These are phyloP conservation scores for Cryptococcus floricola DNA, from an alignment of 1,284 basidiomycete species.

Conservation along the genomic window DNA sequence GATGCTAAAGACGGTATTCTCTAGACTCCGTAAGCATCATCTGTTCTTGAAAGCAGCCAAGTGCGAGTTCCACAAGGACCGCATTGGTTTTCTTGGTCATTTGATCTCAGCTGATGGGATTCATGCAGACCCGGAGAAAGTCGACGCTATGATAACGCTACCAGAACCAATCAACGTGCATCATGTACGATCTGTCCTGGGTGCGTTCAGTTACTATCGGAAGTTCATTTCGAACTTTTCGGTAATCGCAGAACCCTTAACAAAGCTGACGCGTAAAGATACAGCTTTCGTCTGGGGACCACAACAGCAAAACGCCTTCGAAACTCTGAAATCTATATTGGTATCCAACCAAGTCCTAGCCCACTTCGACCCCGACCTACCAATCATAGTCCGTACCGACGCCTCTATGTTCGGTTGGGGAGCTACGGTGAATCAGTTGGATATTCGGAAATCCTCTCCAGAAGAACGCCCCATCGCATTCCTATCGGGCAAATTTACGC, in stretches of 20 bases:
- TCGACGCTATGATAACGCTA: constrained; percentile 49
- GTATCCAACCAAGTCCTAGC: constrained; percentile 44
- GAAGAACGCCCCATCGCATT: no score
- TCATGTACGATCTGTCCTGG: constrained; percentile 46
- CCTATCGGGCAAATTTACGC: no score
- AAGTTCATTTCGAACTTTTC: constrained; percentile 50
- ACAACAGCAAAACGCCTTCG: not conserved
- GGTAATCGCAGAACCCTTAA: constrained; percentile 38
- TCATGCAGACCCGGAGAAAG: constrained; percentile 30
- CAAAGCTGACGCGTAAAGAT: constrained; percentile 8
- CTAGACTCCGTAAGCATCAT: constrained; percentile 8
- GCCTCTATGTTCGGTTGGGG: constrained; percentile 39
- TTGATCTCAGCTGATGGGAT: constrained; percentile 43
- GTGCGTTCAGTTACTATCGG: constrained; percentile 50
- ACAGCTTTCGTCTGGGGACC: constrained; percentile 1
- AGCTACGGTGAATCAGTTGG: constrained; percentile 32
- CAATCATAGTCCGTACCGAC: constrained; percentile 41
- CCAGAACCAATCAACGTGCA: constrained; percentile 20
- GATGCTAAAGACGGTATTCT: not conserved
- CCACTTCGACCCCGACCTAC: constrained; percentile 42
- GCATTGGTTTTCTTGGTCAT: constrained; percentile 50
- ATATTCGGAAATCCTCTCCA: no score
- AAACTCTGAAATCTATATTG: constrained; percentile 40
- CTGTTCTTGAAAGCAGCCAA: constrained; percentile 50
- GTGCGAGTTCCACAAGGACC: constrained; percentile 40